These are phyloP conservation scores for Neovahlkampfia damariscottae DNA, from an alignment of 78 protist species.

Conservation along the genomic window DNA sequence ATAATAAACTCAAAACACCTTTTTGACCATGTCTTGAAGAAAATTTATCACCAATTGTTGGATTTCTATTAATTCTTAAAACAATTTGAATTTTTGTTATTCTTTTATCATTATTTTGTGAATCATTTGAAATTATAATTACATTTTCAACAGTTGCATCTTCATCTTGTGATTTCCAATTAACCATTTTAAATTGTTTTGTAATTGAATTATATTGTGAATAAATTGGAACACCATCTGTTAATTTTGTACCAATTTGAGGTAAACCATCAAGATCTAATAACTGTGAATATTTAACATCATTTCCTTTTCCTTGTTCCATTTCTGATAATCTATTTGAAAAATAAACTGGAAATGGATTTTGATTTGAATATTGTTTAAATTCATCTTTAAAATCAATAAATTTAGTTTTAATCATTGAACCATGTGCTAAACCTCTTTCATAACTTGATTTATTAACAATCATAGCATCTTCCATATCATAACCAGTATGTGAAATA, in stretches of 20 bases:
- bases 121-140: background rate
- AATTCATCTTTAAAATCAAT: conserved; percentile 35
- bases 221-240: conserved; percentile 16
- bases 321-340: background rate
- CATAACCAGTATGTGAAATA: conserved; percentile 94
- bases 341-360: background rate
- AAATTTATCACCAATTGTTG: conserved; percentile 94
- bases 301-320: background rate
- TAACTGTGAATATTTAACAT: background rate
- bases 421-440: conserved; percentile 87
- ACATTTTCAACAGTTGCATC: conserved; percentile 26
- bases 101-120: background rate
- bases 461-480: conserved; percentile 77
- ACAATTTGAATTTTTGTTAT: conserved; percentile 6
- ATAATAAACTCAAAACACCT: conserved; percentile 52
- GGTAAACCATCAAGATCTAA: conserved; percentile 52
- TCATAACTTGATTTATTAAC: conserved; percentile 85
- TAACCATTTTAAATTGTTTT: conserved; percentile 13
- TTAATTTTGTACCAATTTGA: conserved; percentile 9
- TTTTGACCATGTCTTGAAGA: conserved; percentile 93
- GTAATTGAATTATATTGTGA: background rate
- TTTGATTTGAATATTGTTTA: background rate
- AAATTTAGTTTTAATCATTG: conserved; percentile 46
- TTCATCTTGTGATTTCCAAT: conserved; percentile 13
- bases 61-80: conserved; percentile 48